phyloP scores from a whole-genome alignment of 345 rosid genomes.

The Ceriops decandra region DNA sequence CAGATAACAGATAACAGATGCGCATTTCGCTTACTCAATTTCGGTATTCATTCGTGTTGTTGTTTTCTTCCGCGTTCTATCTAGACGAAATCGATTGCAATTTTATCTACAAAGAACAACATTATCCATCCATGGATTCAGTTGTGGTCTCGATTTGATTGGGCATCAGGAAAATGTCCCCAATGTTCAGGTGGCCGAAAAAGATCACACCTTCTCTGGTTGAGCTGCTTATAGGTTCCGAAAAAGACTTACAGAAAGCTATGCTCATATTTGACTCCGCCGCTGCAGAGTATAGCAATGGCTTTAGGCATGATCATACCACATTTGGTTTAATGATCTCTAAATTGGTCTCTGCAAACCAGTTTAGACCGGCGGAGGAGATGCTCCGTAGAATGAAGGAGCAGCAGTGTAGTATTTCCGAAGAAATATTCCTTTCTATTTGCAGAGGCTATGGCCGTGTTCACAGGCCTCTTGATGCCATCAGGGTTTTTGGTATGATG shows the following conservation, averaged over 20 bases:
- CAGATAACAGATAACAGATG: too few species aligned
- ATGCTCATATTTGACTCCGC: constrained; percentile 52
- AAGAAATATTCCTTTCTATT: constrained; percentile 58
- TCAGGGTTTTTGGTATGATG: constrained; percentile 69
- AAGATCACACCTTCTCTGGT: constrained; percentile 54
- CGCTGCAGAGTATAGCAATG: constrained; percentile 65
- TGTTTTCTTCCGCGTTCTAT: too few species aligned
- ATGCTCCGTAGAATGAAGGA: constrained; percentile 62
- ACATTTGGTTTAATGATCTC: constrained; percentile 61
- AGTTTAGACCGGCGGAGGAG: constrained; percentile 64
- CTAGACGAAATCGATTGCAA: too few species aligned
- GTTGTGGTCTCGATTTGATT: too few species aligned
- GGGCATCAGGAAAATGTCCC: too few species aligned
- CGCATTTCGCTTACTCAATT: not conserved
- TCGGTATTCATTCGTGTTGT: not conserved
- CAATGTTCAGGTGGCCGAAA: constrained; percentile 54
- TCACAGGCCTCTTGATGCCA: constrained; percentile 65
- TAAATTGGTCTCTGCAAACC: constrained; percentile 62
- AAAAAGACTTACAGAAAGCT: constrained; percentile 53
- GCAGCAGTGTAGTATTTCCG: constrained; percentile 52
- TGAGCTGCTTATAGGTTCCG: constrained; percentile 52
- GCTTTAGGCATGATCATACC: constrained; percentile 53
- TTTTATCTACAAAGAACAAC: too few species aligned
- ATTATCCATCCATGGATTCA: too few species aligned
- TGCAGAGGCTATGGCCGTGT: constrained; percentile 77